phyloP scores from a whole-genome alignment of 768 basidiomycete species.

The Naganishia onofrii region DNA sequence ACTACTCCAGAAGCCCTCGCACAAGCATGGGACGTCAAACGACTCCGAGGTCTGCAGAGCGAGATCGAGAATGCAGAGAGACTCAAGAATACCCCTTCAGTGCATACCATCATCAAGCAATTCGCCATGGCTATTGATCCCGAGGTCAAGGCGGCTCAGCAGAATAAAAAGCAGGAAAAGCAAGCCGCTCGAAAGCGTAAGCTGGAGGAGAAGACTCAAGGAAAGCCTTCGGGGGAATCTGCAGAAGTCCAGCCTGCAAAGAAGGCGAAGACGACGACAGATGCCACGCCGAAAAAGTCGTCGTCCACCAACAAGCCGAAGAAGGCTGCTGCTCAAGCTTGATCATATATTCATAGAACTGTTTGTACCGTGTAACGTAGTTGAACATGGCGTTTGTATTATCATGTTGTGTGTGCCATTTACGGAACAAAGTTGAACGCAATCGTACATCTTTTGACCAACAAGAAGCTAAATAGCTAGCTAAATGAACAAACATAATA shows the following conservation, averaged over 20 bases:
- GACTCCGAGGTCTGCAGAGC: conserved; percentile 60
- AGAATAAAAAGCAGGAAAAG: conserved; percentile 36
- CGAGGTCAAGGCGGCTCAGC: conserved; percentile 29
- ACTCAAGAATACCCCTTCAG: conserved; percentile 64
- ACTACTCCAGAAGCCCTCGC: conserved; percentile 47
- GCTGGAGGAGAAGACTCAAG: conserved; percentile 24
- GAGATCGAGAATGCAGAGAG: conserved; percentile 59
- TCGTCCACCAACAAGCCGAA: conserved; percentile 11
- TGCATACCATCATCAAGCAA: conserved; percentile 67
- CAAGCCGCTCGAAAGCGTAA: conserved; percentile 35
- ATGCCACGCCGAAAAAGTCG: not conserved
- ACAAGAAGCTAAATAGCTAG: too few relatives aligned
- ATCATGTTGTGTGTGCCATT: conserved; percentile 1
- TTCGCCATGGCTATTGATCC: conserved; percentile 52
- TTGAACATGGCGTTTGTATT: not conserved
- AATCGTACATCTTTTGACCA: too few relatives aligned
- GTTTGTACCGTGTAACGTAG: not conserved
- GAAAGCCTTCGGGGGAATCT: not conserved
- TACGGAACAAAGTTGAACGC: too few relatives aligned
- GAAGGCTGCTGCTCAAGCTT: conserved; percentile 7
- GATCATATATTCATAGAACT: not conserved
- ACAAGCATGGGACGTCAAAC: conserved; percentile 62
- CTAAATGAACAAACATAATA: too few relatives aligned
- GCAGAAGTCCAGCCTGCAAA: conserved; percentile 18
- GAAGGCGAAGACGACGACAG: conserved; percentile 18